Evolutionary conservation across 1,284 basidiomycete genomes (phyloP).

Genomic region (Thelephora terrestris): DNA sequence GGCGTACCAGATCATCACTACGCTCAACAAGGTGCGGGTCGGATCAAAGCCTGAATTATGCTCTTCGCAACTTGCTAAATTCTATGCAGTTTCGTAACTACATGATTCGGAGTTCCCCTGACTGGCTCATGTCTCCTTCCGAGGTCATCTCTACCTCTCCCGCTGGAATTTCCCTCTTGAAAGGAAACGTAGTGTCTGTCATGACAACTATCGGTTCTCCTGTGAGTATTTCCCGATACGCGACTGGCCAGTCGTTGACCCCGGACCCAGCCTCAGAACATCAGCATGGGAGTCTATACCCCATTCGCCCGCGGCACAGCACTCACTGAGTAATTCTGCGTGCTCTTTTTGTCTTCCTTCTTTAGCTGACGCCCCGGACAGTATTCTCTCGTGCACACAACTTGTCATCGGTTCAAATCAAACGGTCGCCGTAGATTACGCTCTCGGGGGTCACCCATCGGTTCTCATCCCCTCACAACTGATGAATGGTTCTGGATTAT

Average conservation of each 20-base stretch:
- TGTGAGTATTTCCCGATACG: conserved; percentile 23
- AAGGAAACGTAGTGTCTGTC: conserved; percentile 59
- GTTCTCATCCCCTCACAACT: conserved; percentile 36
- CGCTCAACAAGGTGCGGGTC: conserved; percentile 47
- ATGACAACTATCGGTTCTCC: conserved; percentile 73
- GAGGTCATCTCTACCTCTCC: conserved; percentile 48
- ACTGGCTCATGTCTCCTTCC: conserved; percentile 49
- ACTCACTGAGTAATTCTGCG: conserved; percentile 40
- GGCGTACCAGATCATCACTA: conserved; percentile 50
- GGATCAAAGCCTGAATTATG: not conserved
- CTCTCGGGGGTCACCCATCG: conserved; percentile 45
- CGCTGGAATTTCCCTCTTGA: conserved; percentile 59
- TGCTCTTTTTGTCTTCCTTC: not conserved
- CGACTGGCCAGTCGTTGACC: not conserved
- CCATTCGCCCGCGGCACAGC: conserved; percentile 35
- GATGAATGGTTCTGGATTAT: conserved; percentile 32
- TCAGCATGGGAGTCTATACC: conserved; percentile 44
- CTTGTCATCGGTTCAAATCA: conserved; percentile 57
- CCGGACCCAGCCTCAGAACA: conserved; percentile 38
- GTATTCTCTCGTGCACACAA: conserved; percentile 52
- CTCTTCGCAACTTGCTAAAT: not conserved
- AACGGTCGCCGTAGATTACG: conserved; percentile 47
- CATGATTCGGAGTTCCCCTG: conserved; percentile 43
- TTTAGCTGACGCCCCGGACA: conserved; percentile 15
- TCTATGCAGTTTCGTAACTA: conserved; percentile 50